Evolutionary conservation across 148 eudicot genomes (phyloP), one percentile per base, ranked within the genome.

Genomic region (Camellia lanceoleosa): DNA sequence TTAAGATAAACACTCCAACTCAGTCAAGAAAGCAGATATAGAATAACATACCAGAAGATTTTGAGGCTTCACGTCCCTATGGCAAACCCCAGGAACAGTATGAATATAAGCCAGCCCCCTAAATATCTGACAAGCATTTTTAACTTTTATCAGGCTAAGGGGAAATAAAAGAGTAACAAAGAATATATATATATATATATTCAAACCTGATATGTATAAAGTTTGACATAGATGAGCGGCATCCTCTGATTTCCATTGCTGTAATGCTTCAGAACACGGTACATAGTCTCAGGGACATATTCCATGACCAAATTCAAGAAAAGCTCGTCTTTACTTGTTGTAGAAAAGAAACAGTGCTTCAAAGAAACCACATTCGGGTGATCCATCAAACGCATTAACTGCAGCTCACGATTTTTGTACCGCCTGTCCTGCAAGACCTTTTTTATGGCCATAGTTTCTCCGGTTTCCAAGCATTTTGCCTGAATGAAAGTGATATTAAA

Each of bases 391-490:
- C 94, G 89, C 97, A 93, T 91, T 74, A 93, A 80, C 79, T 93
- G 91, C 81, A 93, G 87, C 80, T 93, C 97, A 55, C 94, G 91
- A 58, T 90, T 93, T 80, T 93, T 93, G 68, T 93, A 93, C 23
- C 93, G 89, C 79, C 83, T 93, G 79, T 91, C 97, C 80, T 93
- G 97, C 79, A 93, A 87, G 69, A 93, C 93, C 80, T 93, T 93
- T 82, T 93, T 91, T 70, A 93, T 93, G 55, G 94, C 97, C 54
- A 93, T 92, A 5, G 92, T 82, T 85, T 93, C 97, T 41, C 90
- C 94, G 46, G 97, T 89, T 87, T 93, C 97, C 80, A 91, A 87
- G 88, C 94, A 93, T 78, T 87, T 93, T 81, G 97, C 97, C 94
- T 93, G 84, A 49, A 82, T 12, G 62, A 65, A 42, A 87, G 59